These are phyloP conservation scores for Penicillium argentinense DNA, from an alignment of 495 filamentous ascomycete species.

Conservation along the genomic window DNA sequence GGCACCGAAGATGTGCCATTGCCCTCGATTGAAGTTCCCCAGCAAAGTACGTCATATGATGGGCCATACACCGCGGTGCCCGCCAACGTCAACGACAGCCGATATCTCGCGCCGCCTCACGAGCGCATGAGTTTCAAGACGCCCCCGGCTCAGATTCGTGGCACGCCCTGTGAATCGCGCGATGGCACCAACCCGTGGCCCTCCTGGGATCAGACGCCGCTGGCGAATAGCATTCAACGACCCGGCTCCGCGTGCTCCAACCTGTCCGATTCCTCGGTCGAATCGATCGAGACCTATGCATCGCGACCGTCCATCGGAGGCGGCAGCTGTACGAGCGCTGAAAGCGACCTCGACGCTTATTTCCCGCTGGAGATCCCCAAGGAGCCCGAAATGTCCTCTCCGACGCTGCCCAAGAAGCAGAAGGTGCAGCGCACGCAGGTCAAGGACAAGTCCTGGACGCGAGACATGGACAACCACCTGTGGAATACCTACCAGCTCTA, in stretches of 20 bases:
- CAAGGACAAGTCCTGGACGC: slow-evolving; percentile 63
- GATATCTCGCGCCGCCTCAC: slow-evolving; percentile 50
- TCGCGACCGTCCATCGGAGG: slow-evolving; percentile 65
- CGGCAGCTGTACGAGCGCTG: slow-evolving; percentile 68
- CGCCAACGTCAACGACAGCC: slow-evolving; percentile 33
- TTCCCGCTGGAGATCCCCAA: slow-evolving; percentile 44
- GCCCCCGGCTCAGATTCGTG: slow-evolving; percentile 56
- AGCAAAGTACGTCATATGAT: slow-evolving; percentile 18
- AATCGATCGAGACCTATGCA: slow-evolving; percentile 62
- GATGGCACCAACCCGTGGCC: slow-evolving; percentile 28
- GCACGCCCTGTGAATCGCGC: slow-evolving; percentile 32
- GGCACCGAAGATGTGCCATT: slow-evolving; percentile 45
- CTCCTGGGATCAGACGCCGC: slow-evolving; percentile 32
- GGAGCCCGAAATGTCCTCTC: slow-evolving; percentile 35
- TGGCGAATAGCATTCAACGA: slow-evolving; percentile 45
- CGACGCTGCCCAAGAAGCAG: slow-evolving; percentile 30
- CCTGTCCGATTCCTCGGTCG: slow-evolving; percentile 68
- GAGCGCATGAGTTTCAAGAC: slow-evolving; percentile 60
- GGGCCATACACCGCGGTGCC: slow-evolving; percentile 20
- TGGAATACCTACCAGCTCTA: slow-evolving; percentile 91
- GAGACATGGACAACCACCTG: slow-evolving; percentile 87
- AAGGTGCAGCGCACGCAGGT: slow-evolving; percentile 4
- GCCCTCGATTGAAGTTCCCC: slow-evolving; percentile 61
- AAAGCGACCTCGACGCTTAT: slow-evolving; percentile 62
- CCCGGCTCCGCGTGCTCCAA: slow-evolving; percentile 61